A percentile compares a stretch with the other conserved stretches of the same genome.
These are phyloP conservation scores for Pythium coloratum DNA, from an alignment of 352 stramenopile species.

Conservation along the genomic window DNA sequence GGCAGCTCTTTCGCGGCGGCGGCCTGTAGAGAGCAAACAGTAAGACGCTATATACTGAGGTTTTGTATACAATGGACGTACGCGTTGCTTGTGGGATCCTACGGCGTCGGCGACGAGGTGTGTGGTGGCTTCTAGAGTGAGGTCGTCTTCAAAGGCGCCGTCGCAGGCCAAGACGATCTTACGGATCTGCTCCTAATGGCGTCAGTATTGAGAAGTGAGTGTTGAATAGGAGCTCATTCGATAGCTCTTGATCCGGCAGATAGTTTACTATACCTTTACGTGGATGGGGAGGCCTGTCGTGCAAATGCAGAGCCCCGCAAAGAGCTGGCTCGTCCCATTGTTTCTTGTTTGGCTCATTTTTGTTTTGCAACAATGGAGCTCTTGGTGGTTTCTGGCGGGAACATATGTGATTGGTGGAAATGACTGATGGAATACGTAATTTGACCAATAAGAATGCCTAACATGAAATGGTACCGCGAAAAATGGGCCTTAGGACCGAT, in stretches of 20 bases:
- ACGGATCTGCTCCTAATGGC: constrained; percentile 60
- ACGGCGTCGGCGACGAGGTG: constrained; percentile 66
- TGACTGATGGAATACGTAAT: not conserved
- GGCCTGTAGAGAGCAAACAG: constrained; percentile 21
- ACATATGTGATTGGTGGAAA: constrained; percentile 4
- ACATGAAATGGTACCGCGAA: not conserved
- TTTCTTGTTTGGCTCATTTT: constrained; percentile 8
- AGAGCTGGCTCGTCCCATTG: constrained; percentile 32
- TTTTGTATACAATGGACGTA: constrained; percentile 22
- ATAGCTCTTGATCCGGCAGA: not conserved
- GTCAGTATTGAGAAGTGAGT: not conserved
- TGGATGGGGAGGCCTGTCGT: constrained; percentile 52
- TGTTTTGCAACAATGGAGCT: not conserved
- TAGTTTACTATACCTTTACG: constrained; percentile 39
- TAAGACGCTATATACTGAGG: constrained; percentile 9
- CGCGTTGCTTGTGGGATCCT: constrained; percentile 63
- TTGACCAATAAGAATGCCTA: constrained; percentile 1
- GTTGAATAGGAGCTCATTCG: not conserved
- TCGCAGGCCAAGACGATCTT: constrained; percentile 65
- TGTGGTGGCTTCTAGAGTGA: constrained; percentile 46
- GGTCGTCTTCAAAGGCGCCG: constrained; percentile 56
- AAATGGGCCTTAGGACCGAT: constrained; percentile 36
- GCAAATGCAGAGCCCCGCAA: constrained; percentile 50
- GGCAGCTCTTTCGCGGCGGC: constrained; percentile 45
- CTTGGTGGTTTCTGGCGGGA: not conserved